A percentile compares a stretch with the other conserved stretches of the same genome.
phyloP scores from a whole-genome alignment of 208 protist species.

The Trypanosoma melophagium region DNA sequence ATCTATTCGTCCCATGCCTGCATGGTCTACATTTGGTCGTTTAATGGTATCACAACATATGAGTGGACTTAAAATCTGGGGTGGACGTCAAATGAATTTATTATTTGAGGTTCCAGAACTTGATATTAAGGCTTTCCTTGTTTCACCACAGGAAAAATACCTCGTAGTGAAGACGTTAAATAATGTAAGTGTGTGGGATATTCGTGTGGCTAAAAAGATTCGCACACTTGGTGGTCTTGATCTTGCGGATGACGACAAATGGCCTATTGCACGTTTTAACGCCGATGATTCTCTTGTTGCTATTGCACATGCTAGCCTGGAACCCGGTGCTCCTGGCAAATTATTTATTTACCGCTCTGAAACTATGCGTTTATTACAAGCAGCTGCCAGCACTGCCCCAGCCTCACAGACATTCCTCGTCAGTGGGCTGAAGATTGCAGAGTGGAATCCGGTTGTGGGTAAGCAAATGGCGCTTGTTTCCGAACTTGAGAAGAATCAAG shows the following conservation, averaged over 20 bases:
- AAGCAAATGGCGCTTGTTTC: conserved; percentile 81
- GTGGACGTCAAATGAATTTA: conserved; percentile 76
- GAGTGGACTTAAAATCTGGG: conserved; percentile 81
- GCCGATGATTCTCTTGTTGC: conserved; percentile 84
- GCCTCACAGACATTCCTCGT: conserved; percentile 63
- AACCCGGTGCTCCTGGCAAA: conserved; percentile 46
- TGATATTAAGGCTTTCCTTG: conserved; percentile 77
- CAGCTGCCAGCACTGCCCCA: conserved; percentile 32
- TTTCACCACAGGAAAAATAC: conserved; percentile 88
- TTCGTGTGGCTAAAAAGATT: conserved; percentile 78
- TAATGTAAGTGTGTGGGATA: conserved; percentile 81
- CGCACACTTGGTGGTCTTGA: conserved; percentile 80
- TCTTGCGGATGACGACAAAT: conserved; percentile 72
- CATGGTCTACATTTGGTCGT: conserved; percentile 85
- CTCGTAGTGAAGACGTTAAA: conserved; percentile 82
- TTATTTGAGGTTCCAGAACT: conserved; percentile 76
- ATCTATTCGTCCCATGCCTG: conserved; percentile 64
- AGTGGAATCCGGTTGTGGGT: conserved; percentile 80
- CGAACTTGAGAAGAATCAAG: conserved; percentile 51
- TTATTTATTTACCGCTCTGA: conserved; percentile 81
- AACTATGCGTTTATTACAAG: conserved; percentile 71
- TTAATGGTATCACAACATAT: conserved; percentile 81
- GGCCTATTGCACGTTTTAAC: conserved; percentile 87
- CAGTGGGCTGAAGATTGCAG: conserved; percentile 73
- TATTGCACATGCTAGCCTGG: conserved; percentile 68